Evolutionary conservation across 108 stramenopile genomes (phyloP), one percentile per base, ranked within the genome.

Genomic region (Licmophora abbreviata): DNA sequence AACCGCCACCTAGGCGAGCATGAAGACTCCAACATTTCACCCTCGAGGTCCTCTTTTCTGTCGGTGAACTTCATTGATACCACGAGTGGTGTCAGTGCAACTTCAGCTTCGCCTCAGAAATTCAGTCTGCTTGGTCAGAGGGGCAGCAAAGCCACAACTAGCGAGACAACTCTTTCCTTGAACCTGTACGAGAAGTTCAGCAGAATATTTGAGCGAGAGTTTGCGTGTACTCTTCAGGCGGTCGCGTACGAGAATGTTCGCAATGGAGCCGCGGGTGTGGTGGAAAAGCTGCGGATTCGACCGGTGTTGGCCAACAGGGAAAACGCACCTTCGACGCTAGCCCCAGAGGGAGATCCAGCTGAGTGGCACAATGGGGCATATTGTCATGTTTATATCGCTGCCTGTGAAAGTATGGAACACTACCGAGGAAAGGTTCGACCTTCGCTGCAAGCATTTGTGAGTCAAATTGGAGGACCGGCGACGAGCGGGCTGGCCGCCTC

Each of bases 311-410:
- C 66, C 15, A n/a, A n/a, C n/a, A 28, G 55, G 20, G 44, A 45
- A 14, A 62, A 44, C 27, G 58, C 34, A 36, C 18, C 27, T 15
- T n/a, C 43, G 29, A 42, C 63, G 3, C 37, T 58, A 12, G 55
- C 54, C 48, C 66, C 68, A 18, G 50, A 51, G 1, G 43, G 37
- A 6, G 78, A 81, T 46, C 71, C 82, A 0, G 50, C 65, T 26
- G 67, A 78, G 51, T 89, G 87, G 87, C 83, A 90, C 63, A 73
- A 63, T 10, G 66, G 67, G 0, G 84, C 88, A 3, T 79, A 77
- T 46, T 83, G 83, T 66, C 81, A 90, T 42, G 68, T 90, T 1
- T 90, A 85, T 51, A 71, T 90, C 49, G 84, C 88, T 15, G 68
- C 68, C 1, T 81, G 76, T 37, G 59, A 72, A 38, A 66, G 48